Evolutionary conservation across 257 asterid species (phyloP).

Genomic region (Solanum ahanhuiri): DNA sequence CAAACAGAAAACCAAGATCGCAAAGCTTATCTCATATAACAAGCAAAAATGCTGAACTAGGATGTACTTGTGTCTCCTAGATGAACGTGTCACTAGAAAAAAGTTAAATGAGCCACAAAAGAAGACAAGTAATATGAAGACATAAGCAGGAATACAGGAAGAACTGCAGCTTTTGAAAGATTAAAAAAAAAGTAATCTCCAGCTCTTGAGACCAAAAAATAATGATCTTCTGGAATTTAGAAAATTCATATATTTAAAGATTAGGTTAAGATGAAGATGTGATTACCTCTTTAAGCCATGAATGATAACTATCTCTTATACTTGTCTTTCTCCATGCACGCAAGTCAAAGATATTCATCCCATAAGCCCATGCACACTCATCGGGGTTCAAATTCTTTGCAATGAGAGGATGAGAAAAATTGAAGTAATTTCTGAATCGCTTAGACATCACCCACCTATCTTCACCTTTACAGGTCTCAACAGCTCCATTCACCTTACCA

Average conservation of each 20-base stretch:
- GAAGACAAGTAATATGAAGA: not conserved
- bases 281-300: slow-evolving; percentile 22
- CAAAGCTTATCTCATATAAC: not conserved
- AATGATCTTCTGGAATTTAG: not conserved
- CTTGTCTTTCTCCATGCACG: slow-evolving; percentile 18
- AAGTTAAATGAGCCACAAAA: not conserved
- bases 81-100: not conserved
- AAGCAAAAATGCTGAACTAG: not conserved
- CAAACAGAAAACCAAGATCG: not conserved
- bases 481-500: slow-evolving; percentile 28
- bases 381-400: slow-evolving; percentile 14
- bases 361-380: slow-evolving; percentile 29
- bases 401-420: slow-evolving; percentile 24
- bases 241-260: not conserved
- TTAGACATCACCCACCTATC: slow-evolving; percentile 20
- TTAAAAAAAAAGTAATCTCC: not conserved
- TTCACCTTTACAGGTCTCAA: slow-evolving; percentile 25
- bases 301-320: slow-evolving; percentile 18
- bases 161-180: not conserved
- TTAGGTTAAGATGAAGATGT: not conserved
- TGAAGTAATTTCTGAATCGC: slow-evolving; percentile 20
- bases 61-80: not conserved
- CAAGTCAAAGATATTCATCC: slow-evolving; percentile 25
- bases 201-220: not conserved
- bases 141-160: not conserved